Evolutionary conservation across 805 yeast genomes (phyloP), one percentile per base, ranked within the genome.

Genomic region (Teunomyces barrocoloradensis): DNA sequence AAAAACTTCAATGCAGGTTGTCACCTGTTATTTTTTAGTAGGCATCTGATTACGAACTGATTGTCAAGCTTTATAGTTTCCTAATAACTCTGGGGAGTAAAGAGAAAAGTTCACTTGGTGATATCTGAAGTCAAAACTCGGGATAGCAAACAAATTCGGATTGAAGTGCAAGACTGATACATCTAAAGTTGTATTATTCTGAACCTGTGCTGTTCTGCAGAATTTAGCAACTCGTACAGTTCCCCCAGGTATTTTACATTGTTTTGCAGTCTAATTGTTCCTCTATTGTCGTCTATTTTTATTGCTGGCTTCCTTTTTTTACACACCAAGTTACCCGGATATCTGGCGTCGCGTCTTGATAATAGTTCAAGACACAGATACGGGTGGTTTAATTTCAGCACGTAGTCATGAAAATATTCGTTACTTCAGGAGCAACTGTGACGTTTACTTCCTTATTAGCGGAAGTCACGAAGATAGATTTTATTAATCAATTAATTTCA

Each of bases 401-500:
- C n/a, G 15, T 21, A n/a, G 25, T n/a, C 15, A 37, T 37, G 40
- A 37, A 37, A 21, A 13, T 37, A n/a, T 68, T 91, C 29, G 84
- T 91, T 4, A 85, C 95, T 0, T 86, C 95, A 3, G 98, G 98
- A 0, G 97, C 97, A 2, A 91, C 97, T 0, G 91, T 87, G 17
- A 85, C 96, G 0, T 92, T 92, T 60, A 73, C 75, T 9, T 67
- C 60, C 13, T 75, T 92, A 12, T 64, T 92, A 1, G 63, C 63
- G n/a, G 61, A 71, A 6, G 64, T 80, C 0, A 53, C 82, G 6
- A 47, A 60, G 6, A 45, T 51, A 0, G 45, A 55, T 2, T 76
- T 83, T 30, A 52, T 79, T 0, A 37, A 56, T 0, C 46, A 55
- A 6, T 53, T 85, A n/a, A n/a, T 40, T 0, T 47, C 54, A 0